A percentile compares a stretch with the other conserved stretches of the same genome.
Evolutionary conservation across 208 protist species (phyloP).

Genomic region (Wallacemonas rigidus): DNA sequence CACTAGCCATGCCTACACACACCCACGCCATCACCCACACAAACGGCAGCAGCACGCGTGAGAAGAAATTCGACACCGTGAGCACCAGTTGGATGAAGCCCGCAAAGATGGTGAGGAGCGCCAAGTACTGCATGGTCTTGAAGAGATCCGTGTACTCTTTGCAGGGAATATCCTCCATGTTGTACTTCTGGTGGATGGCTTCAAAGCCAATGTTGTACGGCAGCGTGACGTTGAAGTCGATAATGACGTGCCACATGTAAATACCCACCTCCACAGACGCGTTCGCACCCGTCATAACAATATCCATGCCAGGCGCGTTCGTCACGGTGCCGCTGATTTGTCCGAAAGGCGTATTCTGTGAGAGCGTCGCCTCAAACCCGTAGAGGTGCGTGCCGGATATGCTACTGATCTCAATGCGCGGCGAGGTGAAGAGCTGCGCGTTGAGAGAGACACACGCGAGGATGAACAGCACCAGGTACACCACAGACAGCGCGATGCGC

Average conservation of each 20-base stretch:
- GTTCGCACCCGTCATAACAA: slow-evolving; percentile 43
- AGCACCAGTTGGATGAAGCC: slow-evolving; percentile 37
- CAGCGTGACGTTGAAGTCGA: slow-evolving; percentile 35
- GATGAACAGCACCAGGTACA: slow-evolving; percentile 33
- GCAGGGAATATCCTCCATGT: slow-evolving; percentile 54
- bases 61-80: slow-evolving; percentile 45
- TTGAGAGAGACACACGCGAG: slow-evolving; percentile 30
- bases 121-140: slow-evolving; percentile 41
- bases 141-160: slow-evolving; percentile 36
- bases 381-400: slow-evolving; percentile 32
- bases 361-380: slow-evolving; percentile 2
- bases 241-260: slow-evolving; percentile 27
- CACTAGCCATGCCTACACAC: slow-evolving; percentile 28
- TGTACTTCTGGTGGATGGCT: slow-evolving; percentile 38
- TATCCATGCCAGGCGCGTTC: slow-evolving; percentile 24
- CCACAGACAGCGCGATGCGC: slow-evolving; percentile 29
- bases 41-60: slow-evolving; percentile 47
- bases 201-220: slow-evolving; percentile 36
- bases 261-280: slow-evolving; percentile 21
- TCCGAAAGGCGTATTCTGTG: background rate
- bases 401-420: slow-evolving; percentile 28
- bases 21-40: slow-evolving; percentile 55
- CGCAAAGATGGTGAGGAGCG: slow-evolving; percentile 46
- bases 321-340: background rate
- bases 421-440: slow-evolving; percentile 35